Evolutionary conservation across 1,139 yeast species (phyloP), one percentile per base, ranked within the genome.

Genomic region (Candida glucosophila): DNA sequence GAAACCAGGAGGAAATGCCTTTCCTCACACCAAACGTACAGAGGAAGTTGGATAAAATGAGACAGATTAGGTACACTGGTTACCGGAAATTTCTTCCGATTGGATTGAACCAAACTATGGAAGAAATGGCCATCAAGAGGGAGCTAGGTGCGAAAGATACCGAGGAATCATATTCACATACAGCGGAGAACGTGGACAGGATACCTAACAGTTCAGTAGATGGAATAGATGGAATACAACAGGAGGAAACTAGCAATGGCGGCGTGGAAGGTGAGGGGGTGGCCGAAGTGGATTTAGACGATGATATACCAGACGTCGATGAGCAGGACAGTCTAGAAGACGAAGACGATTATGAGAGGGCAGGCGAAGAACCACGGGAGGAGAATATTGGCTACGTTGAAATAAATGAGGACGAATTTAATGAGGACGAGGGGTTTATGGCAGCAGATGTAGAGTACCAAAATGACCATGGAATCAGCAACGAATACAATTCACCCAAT

Each of bases 361-460:
- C n/a, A n/a, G n/a, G n/a, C n/a, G 32, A 29, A 14, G 28, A 21
- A 10, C 8, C 12, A 10, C 8, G 12, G 25, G 29, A 31, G 23
- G 32, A 23, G 17, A 29, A 27, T 13, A 25, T 27, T 10, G 42
- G 34, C 13, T 28, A 23, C 5, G 40, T 32, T 12, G 32, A 29
- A 14, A 27, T 22, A 10, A 11, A 33, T 17, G 39, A 34, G 12
- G 44, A 39, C 18, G 33, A 36, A 5, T 46, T 44, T 2, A 44
- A 47, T 20, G 61, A 51, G 22, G 61, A 55, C 32, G 60, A 52
- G 29, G 67, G 67, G 14, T 60, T 68, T 35, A 71, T 71, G 77
- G 77, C 76, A 2, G 69, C 63, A 24, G 72, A 65, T 15, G 77
- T 70, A 22, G 78, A 71, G 38, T 70, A 70, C 36, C 77, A 71